These are phyloP conservation scores for Monocercomonoides exilis DNA, from an alignment of 78 protist species.

Conservation along the genomic window DNA sequence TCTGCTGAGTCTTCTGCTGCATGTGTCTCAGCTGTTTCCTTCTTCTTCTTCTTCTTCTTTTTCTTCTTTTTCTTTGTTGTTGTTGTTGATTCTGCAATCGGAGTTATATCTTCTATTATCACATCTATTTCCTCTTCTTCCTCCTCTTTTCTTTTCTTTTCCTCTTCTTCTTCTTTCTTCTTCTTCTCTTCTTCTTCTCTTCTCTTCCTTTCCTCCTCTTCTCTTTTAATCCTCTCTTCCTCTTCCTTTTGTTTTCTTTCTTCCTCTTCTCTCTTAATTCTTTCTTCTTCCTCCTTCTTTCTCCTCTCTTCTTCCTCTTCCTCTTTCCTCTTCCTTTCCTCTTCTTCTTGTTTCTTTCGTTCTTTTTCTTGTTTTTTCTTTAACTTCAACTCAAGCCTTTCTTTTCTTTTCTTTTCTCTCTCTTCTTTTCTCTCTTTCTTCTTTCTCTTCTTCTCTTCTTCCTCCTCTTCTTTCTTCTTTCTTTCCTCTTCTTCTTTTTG, in stretches of 20 bases:
- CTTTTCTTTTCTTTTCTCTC: neutral
- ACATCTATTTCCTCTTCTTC: no score
- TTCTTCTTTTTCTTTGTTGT: no score
- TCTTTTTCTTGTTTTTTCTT: neutral
- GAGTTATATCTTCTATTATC: neutral
- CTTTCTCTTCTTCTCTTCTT: neutral
- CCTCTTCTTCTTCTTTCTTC: conserved; percentile 3
- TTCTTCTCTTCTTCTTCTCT: neutral
- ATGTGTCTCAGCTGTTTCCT: no score
- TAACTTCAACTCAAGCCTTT: neutral
- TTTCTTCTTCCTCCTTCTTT: neutral
- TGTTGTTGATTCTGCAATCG: neutral
- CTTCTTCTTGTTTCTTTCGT: neutral
- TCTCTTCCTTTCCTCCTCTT: neutral
- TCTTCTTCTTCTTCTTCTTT: no score
- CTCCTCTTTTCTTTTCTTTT: neutral
- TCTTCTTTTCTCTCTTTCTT: neutral
- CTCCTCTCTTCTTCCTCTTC: neutral
- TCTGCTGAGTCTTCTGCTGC: no score
- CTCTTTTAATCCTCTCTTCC: no score
- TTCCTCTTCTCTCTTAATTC: neutral
- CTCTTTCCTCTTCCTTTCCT: neutral
- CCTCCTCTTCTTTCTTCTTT: neutral
- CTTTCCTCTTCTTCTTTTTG: no score
- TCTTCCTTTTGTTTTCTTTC: neutral